These are phyloP conservation scores for Sanguinoderma infundibulare DNA, from an alignment of 1,284 basidiomycete genomes.

Conservation along the genomic window DNA sequence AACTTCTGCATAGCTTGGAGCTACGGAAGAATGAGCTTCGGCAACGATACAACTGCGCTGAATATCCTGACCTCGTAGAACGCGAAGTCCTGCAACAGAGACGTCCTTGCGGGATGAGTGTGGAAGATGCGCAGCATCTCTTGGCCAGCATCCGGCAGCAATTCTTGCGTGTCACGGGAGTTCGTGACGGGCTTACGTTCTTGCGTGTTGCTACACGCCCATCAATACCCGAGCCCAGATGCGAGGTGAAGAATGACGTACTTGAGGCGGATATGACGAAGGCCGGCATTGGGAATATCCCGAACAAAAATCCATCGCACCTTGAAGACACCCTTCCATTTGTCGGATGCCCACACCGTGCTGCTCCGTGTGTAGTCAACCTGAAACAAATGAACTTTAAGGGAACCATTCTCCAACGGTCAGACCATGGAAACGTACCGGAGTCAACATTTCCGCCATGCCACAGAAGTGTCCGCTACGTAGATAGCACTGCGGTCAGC, in stretches of 20 bases:
- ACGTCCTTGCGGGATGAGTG: constrained; percentile 88
- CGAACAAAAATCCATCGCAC: constrained; percentile 95
- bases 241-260: constrained; percentile 39
- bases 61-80: constrained; percentile 80
- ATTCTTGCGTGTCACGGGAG: constrained; percentile 90
- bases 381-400: constrained; percentile 35
- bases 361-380: constrained; percentile 86
- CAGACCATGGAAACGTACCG: constrained; percentile 46
- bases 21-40: constrained; percentile 40
- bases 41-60: too few relatives aligned
- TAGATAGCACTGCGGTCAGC: constrained; percentile 10
- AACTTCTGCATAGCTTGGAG: constrained; percentile 79
- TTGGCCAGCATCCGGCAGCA: constrained; percentile 91
- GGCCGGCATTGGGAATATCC: constrained; percentile 87
- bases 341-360: constrained; percentile 96
- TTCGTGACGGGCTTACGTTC: constrained; percentile 97
- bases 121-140: constrained; percentile 96
- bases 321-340: constrained; percentile 98
- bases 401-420: background rate
- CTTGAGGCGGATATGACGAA: constrained; percentile 87
- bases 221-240: constrained; percentile 18
- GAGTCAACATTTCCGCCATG: constrained; percentile 94
- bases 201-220: constrained; percentile 80
- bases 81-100: constrained; percentile 91
- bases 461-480: constrained; percentile 92